Evolutionary conservation across 2,329 filamentous ascomycete species (phyloP), one percentile per base, ranked within the genome.

Genomic region (Xylariaceae sp.): DNA sequence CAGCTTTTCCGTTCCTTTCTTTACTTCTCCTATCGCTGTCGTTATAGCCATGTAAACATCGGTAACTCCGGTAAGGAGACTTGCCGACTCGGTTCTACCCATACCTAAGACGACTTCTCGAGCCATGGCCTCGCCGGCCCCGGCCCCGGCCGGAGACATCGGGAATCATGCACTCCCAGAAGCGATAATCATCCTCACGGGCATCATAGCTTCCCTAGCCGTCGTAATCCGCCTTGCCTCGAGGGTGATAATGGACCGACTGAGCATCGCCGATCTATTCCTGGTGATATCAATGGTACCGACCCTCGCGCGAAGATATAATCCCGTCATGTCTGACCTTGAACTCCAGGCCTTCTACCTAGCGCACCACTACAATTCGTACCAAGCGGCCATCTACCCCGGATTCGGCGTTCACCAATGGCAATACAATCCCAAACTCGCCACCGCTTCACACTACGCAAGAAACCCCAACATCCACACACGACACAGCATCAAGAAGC

Each of bases 331-430:
- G 21, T 3, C 30, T 44, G 10, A 50, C 18, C 29, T 16, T 10
- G 6, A 9, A 12, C 18, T n/a, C 6, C 36, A 58, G 56, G 47
- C 2, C 16, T 59, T 59, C 19, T 59, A 49, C 36, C 21, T 53
- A 6, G 41, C 19, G 2, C 56, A 59, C 22, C 51, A 56, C 45
- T 56, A 54, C 18, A 59, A 59, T 18, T 54, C 56, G 5, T 59
- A 48, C 6, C 54, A 59, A 49, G 56, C 47, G 3, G 40, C 54
- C 5, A 54, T 59, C 7, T 59, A 59, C 8, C 56, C 56, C 1
- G 56, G 56, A 15, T 34, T 59, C 8, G 54, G 54, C 3, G 54
- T 59, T 13, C 56, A 59, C 29, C 50, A 59, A 37, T 59, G 54
- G 54, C 32, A 59, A 29, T 52, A 19, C 12, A 56, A 56, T 26